Evolutionary conservation across 1,284 basidiomycete genomes (phyloP), one percentile per base, ranked within the genome.

Genomic region (Rhizoctonia solani): DNA sequence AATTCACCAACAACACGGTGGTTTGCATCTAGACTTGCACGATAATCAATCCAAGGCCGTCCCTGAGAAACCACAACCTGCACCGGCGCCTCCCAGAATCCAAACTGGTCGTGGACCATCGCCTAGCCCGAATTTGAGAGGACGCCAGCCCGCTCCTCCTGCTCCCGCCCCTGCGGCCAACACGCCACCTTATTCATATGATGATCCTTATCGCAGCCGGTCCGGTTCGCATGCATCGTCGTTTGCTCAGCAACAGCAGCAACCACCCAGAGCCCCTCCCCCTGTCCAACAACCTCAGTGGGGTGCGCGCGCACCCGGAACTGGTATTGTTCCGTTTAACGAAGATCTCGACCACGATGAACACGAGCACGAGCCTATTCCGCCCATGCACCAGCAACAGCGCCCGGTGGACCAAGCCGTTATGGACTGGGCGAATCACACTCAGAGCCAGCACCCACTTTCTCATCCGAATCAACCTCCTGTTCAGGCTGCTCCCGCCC

Each of bases 281-380:
- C 49, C 59, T 3, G 49, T 23, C 21, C 21, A 47, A 13, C 59
- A 52, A 25, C n/a, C 29, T n/a, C 59, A 50, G 16, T 41, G 32
- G 47, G 46, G 23, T n/a, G 23, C 42, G n/a, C 58, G 47, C 19
- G 46, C 34, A 25, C 47, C 49, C 3, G 47, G 59, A n/a, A 52
- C 59, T 4, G 49, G 49, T 3, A 65, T 65, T 23, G 59, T 53
- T 16, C 59, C 59, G 23, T 65, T 65, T 14, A 65, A 65, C 49
- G 59, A 65, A 19, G 59, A 65, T 32, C 59, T 65, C 37, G 59
- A 53, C 23, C 59, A 53, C 27, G 59, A 65, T 21, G 59, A 65
- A 25, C 59, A 65, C 37, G 59, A 65, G 46, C 58, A 47, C 13
- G 25, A 61, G 58, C 46, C 58, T n/a, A 34, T 14, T 1, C 58